Percentiles rank a stretch among this genome's conserved stretches.
phyloP scores from a whole-genome alignment of 2,329 filamentous ascomycete species.

The Westerdykella sp. region DNA sequence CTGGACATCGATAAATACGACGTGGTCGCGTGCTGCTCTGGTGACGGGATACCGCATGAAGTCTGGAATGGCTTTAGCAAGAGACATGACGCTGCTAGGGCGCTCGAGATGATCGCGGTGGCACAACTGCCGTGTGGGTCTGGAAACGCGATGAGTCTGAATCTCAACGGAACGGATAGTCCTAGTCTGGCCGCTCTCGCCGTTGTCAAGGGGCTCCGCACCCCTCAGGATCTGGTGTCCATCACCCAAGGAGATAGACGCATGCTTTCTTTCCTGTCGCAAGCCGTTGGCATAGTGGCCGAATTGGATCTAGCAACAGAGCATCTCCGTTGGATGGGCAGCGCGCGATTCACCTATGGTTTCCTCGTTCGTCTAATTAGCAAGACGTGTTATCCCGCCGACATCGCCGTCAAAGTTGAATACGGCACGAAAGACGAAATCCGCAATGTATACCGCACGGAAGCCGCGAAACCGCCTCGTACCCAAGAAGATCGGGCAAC shows the following conservation, averaged over 20 bases:
- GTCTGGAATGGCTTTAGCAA: conserved; percentile 88
- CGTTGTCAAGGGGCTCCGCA: conserved; percentile 82
- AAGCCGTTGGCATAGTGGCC: conserved; percentile 82
- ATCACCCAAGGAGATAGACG: conserved; percentile 74
- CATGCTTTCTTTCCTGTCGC: conserved; percentile 81
- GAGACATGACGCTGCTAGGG: conserved; percentile 66
- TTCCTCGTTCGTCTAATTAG: conserved; percentile 70
- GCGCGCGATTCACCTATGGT: conserved; percentile 75
- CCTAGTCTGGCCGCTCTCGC: conserved; percentile 71
- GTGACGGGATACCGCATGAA: conserved; percentile 86
- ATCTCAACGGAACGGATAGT: conserved; percentile 74
- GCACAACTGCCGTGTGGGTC: conserved; percentile 87
- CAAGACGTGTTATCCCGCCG: conserved; percentile 78
- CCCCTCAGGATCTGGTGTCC: conserved; percentile 76
- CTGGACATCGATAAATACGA: conserved; percentile 77
- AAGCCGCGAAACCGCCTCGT: conserved; percentile 19
- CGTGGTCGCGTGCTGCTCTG: conserved; percentile 81
- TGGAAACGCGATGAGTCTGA: conserved; percentile 89
- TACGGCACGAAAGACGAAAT: conserved; percentile 69
- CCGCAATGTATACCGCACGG: conserved; percentile 60
- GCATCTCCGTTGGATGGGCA: conserved; percentile 87
- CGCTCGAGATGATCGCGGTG: conserved; percentile 71
- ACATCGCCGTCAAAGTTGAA: conserved; percentile 78
- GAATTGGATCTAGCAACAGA: conserved; percentile 89
- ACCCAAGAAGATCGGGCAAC: conserved; percentile 19